phyloP scores from a whole-genome alignment of 2,329 filamentous ascomycete species.

The Alternaria metachromatica region DNA sequence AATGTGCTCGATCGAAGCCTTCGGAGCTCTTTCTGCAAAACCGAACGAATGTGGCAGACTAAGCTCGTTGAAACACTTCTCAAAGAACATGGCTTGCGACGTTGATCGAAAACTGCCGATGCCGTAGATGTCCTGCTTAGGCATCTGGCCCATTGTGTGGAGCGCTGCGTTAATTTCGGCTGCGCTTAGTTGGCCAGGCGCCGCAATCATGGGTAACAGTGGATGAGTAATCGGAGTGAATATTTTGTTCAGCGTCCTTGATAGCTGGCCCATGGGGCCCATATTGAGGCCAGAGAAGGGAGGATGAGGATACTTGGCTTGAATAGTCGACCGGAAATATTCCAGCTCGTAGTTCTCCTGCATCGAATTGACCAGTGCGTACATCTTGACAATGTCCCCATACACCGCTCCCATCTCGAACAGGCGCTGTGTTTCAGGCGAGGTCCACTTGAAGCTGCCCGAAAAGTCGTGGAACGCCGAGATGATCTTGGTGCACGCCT shows the following conservation, averaged over 20 bases:
- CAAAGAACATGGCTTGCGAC: slow-evolving; percentile 82
- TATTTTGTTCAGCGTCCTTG: slow-evolving; percentile 81
- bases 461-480: slow-evolving; percentile 93
- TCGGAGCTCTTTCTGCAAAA: slow-evolving; percentile 73
- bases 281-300: slow-evolving; percentile 86
- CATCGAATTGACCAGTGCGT: slow-evolving; percentile 78
- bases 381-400: slow-evolving; percentile 90
- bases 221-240: slow-evolving; percentile 90
- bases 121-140: slow-evolving; percentile 80
- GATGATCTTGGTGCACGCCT: slow-evolving; percentile 83
- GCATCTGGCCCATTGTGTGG: slow-evolving; percentile 79
- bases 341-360: slow-evolving; percentile 91
- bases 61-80: slow-evolving; percentile 68
- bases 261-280: slow-evolving; percentile 85
- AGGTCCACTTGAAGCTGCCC: slow-evolving; percentile 82
- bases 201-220: slow-evolving; percentile 80
- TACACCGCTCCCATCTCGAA: slow-evolving; percentile 76
- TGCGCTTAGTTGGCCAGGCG: slow-evolving; percentile 83
- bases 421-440: slow-evolving; percentile 71
- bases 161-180: slow-evolving; percentile 84
- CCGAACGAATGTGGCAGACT: slow-evolving; percentile 85
- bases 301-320: slow-evolving; percentile 71
- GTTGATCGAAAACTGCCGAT: slow-evolving; percentile 76
- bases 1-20: slow-evolving; percentile 72
- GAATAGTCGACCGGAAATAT: slow-evolving; percentile 82